phyloP scores from a whole-genome alignment of 345 rosid species.

The Murraya paniculata region DNA sequence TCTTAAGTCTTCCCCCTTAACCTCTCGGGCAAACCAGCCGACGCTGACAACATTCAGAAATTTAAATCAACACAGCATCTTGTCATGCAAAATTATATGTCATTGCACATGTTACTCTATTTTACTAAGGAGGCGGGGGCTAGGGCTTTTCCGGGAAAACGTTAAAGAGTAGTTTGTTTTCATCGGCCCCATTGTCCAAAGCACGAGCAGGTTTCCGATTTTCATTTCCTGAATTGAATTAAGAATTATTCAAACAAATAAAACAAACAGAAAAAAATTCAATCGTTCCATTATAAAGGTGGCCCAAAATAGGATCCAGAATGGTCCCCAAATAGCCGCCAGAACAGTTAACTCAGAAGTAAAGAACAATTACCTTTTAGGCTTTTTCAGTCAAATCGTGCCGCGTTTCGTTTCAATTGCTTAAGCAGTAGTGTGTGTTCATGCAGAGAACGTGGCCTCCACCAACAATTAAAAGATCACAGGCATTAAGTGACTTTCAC shows the following conservation, averaged over 20 bases:
- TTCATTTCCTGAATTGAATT: too few species aligned
- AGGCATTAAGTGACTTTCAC: conserved; percentile 22
- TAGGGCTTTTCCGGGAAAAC: too few species aligned
- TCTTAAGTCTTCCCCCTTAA: conserved; percentile 61
- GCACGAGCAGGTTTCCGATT: too few species aligned
- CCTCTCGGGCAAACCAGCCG: conserved; percentile 68
- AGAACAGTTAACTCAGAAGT: too few species aligned
- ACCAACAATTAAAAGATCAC: conserved; percentile 21
- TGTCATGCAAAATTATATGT: too few species aligned
- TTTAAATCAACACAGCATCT: accelerated
- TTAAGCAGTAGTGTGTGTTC: conserved; percentile 13
- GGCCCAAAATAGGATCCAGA: neutral
- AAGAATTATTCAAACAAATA: neutral
- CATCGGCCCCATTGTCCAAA: too few species aligned
- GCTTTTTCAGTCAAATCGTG: neutral
- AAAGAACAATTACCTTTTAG: neutral
- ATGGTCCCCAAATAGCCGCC: neutral
- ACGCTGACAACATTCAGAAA: too few species aligned
- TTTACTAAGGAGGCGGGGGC: too few species aligned
- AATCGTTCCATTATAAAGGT: neutral
- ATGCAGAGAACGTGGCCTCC: conserved; percentile 36
- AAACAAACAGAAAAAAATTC: neutral
- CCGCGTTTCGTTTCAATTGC: neutral
- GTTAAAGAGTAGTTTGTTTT: too few species aligned
- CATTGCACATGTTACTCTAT: too few species aligned